Evolutionary conservation across 305 asterid genomes (phyloP).

Genomic region (Fraxinus paxiana): DNA sequence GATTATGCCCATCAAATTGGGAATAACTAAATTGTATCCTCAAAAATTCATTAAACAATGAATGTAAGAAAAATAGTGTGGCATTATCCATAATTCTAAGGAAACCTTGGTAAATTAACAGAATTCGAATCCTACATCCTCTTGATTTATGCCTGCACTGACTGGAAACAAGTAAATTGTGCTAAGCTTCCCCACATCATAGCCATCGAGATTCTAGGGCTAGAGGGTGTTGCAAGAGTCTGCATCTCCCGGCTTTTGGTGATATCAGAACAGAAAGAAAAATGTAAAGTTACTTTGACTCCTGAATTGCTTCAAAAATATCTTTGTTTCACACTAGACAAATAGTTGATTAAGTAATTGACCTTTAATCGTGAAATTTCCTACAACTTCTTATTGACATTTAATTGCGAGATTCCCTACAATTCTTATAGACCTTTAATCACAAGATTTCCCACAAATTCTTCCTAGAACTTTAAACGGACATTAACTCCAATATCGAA

Average conservation of each 20-base stretch:
- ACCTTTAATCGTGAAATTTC: background rate
- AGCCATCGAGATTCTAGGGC: background rate
- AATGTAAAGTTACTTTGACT: background rate
- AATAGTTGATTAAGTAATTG: background rate
- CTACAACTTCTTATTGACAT: background rate
- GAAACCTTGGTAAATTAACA: background rate
- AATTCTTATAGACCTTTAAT: background rate
- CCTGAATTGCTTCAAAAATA: background rate
- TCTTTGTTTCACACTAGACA: background rate
- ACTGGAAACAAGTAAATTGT: background rate
- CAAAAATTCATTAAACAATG: background rate
- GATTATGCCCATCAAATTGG: background rate
- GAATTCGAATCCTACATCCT: background rate
- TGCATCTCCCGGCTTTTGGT: background rate
- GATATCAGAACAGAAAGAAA: background rate
- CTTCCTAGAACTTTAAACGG: background rate
- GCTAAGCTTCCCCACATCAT: background rate
- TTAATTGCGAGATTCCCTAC: background rate
- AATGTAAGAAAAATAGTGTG: background rate
- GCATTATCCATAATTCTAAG: background rate
- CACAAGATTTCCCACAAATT: background rate
- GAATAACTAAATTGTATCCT: background rate
- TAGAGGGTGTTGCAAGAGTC: background rate
- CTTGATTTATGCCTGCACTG: background rate
- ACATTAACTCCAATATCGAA: constrained; percentile 11